phyloP scores from a whole-genome alignment of 2,329 filamentous ascomycete species.

The Hortaea werneckii region DNA sequence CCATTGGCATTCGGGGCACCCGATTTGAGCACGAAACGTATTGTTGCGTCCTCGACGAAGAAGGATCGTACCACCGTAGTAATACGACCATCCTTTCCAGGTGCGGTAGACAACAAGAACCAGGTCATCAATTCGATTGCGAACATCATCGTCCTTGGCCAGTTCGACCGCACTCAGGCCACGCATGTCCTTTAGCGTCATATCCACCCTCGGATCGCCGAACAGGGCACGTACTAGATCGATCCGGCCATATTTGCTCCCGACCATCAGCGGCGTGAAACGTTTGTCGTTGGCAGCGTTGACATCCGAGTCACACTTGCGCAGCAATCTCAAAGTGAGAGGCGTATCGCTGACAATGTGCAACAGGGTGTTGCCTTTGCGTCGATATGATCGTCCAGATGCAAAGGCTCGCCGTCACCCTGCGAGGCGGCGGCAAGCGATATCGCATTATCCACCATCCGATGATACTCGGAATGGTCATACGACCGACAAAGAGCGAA shows the following conservation, averaged over 20 bases:
- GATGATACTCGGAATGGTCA: constrained; percentile 75
- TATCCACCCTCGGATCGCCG: constrained; percentile 75
- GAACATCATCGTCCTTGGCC: constrained; percentile 93
- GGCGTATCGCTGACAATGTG: constrained; percentile 85
- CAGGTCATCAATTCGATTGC: constrained; percentile 92
- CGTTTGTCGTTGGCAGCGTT: constrained; percentile 92
- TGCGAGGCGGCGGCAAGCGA: constrained; percentile 64
- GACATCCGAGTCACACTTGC: constrained; percentile 84
- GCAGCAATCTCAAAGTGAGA: constrained; percentile 64
- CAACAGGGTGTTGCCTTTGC: constrained; percentile 84
- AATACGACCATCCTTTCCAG: constrained; percentile 66
- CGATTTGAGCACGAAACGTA: constrained; percentile 88
- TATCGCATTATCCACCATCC: constrained; percentile 79
- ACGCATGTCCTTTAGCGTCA: constrained; percentile 71
- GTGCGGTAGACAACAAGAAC: constrained; percentile 70
- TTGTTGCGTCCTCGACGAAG: constrained; percentile 92
- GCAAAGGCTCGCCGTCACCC: constrained; percentile 66
- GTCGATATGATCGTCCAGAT: constrained; percentile 88
- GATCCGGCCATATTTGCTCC: constrained; percentile 92
- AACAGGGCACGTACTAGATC: constrained; percentile 88
- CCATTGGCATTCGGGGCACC: constrained; percentile 72
- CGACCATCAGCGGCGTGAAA: constrained; percentile 94
- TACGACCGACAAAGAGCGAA: constrained; percentile 94
- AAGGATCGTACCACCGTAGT: constrained; percentile 91
- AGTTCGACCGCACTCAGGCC: constrained; percentile 91